phyloP scores from a whole-genome alignment of 306 rosid genomes.

The Mimosa bimucronata region DNA sequence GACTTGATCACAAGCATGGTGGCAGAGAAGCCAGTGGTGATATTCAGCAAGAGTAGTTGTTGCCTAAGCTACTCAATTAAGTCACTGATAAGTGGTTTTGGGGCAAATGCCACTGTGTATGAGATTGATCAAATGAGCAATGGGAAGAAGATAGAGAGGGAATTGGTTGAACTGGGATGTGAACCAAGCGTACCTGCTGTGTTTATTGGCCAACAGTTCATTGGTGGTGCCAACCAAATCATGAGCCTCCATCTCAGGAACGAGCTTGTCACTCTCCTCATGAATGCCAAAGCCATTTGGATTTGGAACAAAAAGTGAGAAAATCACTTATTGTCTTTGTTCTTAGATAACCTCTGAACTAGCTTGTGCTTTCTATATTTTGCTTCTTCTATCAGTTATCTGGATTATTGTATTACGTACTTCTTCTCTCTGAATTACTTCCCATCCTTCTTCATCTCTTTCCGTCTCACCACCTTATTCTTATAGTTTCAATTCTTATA shows the following conservation, averaged over 20 bases:
- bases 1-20: constrained; percentile 55
- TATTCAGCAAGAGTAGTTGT: constrained; percentile 78
- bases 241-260: constrained; percentile 64
- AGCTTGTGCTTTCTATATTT: background rate
- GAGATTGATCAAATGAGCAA: constrained; percentile 61
- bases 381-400: background rate
- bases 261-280: constrained; percentile 28
- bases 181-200: constrained; percentile 73
- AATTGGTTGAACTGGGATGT: constrained; percentile 50
- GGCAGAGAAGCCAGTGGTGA: constrained; percentile 70
- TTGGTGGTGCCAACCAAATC: constrained; percentile 66
- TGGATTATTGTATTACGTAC: no score
- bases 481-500: background rate
- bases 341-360: background rate
- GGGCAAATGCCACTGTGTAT: constrained; percentile 52
- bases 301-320: constrained; percentile 9
- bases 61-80: constrained; percentile 51
- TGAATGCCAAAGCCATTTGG: constrained; percentile 17
- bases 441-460: background rate
- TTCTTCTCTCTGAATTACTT: background rate
- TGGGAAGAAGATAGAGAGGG: constrained; percentile 60
- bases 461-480: background rate
- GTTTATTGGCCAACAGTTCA: constrained; percentile 68
- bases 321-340: background rate
- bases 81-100: constrained; percentile 58